phyloP scores from a whole-genome alignment of 306 rosid species.

The Cotoneaster glaucophyllus region DNA sequence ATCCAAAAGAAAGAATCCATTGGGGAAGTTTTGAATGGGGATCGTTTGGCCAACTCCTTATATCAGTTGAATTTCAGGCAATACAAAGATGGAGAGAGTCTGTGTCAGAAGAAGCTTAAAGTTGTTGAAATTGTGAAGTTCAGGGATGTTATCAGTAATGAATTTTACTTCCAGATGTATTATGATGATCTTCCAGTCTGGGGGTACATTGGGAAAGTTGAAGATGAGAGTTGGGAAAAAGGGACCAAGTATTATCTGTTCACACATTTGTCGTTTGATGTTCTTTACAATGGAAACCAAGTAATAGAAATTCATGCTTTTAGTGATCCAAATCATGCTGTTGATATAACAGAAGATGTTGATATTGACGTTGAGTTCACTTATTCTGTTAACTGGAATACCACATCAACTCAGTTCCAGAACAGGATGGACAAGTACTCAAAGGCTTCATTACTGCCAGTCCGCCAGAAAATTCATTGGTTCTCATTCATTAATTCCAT shows the following conservation, averaged over 20 bases:
- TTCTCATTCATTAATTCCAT: slow-evolving; percentile 71
- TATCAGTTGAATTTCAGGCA: slow-evolving; percentile 56
- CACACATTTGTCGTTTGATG: slow-evolving; percentile 64
- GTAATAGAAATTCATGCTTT: slow-evolving; percentile 58
- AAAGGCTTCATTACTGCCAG: slow-evolving; percentile 53
- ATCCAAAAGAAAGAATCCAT: slow-evolving; percentile 68
- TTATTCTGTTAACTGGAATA: slow-evolving; percentile 74
- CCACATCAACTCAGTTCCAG: slow-evolving; percentile 36
- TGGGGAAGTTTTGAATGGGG: slow-evolving; percentile 84
- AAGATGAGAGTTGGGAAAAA: slow-evolving; percentile 45
- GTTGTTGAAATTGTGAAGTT: slow-evolving; percentile 49
- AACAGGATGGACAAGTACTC: slow-evolving; percentile 68
- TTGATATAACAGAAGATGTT: slow-evolving; percentile 61
- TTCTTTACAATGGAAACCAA: slow-evolving; percentile 53
- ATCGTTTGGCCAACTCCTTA: slow-evolving; percentile 56
- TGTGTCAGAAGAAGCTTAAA: slow-evolving; percentile 54
- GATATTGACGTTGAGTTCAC: slow-evolving; percentile 56
- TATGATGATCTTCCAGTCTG: slow-evolving; percentile 83
- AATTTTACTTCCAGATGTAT: slow-evolving; percentile 85
- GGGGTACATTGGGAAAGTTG: slow-evolving; percentile 77
- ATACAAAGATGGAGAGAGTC: slow-evolving; percentile 33
- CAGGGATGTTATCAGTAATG: slow-evolving; percentile 54
- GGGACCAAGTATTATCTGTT: slow-evolving; percentile 53
- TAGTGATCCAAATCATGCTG: slow-evolving; percentile 56
- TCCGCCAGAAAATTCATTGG: slow-evolving; percentile 65